These are phyloP conservation scores for Massarina eburnea DNA, from an alignment of 2,329 filamentous ascomycete genomes.

Conservation along the genomic window DNA sequence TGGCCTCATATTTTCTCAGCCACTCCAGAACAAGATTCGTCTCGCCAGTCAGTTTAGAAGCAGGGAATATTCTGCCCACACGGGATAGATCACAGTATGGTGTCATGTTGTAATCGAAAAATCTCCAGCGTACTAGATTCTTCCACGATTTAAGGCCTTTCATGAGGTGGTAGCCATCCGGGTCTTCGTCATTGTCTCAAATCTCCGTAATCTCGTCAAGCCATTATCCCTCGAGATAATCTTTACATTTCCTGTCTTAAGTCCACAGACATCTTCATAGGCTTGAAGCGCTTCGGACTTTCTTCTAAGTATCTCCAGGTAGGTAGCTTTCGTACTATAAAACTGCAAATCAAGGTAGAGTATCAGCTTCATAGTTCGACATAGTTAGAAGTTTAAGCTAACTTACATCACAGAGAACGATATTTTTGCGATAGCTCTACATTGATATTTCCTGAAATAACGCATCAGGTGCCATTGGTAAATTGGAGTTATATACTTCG, in stretches of 20 bases:
- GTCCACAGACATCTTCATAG: constrained; percentile 4
- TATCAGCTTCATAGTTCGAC: not conserved
- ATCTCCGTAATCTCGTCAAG: constrained; percentile 9
- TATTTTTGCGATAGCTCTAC: not conserved
- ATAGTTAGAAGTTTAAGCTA: not conserved
- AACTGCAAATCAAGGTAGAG: not conserved
- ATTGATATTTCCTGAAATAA: not conserved
- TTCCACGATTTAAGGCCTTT: constrained; percentile 7
- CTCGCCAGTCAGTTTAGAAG: constrained; percentile 6
- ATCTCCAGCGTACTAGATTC: constrained; percentile 5
- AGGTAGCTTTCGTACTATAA: constrained; percentile 1
- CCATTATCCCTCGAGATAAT: not conserved
- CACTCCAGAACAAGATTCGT: constrained; percentile 4
- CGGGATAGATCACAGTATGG: not conserved
- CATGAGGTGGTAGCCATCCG: constrained; percentile 6
- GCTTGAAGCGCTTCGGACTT: constrained; percentile 4
- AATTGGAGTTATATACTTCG: not conserved
- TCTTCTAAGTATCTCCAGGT: not conserved
- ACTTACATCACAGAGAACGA: constrained; percentile 1
- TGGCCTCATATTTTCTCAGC: constrained; percentile 5
- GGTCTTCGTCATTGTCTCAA: constrained; percentile 8
- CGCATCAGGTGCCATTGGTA: not conserved
- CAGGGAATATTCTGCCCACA: constrained; percentile 5
- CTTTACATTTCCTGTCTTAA: not conserved
- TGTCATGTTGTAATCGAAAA: constrained; percentile 1